Base-by-base conservation (phyloP, 257 asterid species). In the Ilex asprella region DNA sequence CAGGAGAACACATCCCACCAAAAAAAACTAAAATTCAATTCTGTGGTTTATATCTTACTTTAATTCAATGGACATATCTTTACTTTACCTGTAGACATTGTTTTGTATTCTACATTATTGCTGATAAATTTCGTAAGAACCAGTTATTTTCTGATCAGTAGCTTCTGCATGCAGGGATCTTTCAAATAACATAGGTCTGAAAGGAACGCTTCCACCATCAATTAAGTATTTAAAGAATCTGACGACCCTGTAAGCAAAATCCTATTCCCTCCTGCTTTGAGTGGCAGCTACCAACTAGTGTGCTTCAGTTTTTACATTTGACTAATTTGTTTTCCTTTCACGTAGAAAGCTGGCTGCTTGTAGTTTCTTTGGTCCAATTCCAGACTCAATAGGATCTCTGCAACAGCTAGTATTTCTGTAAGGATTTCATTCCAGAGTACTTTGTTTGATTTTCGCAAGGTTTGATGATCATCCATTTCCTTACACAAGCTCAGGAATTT, bases 401-500 rank as follows among this genome's bases (percentile, higher is more conserved):
- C 71, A 72, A 39, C 85, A 80, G 70, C 92, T 91, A 62, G 76
- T 73, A n/a, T 88, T 68, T 72, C 39, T 91, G 98, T 91, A 79
- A 79, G 89, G 29, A 61, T 27, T 55, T 70, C n/a, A 6, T 32
- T 67, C 56, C 21, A 21, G 27, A 21, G 27, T 21, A 21, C 27
- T 21, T 21, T 21, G 27, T 21, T 21, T 21, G 27, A 21, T 21
- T 21, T 21, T 21, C 27, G 0, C 27, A 21, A 21, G 27, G 27
- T 21, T 21, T 21, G 27, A 21, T 32, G 30, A 6, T n/a, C 30
- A 39, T 39, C 41, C 60, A 32, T 27, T 21, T 21, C 11, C 16
- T 11, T 15, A 56, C 31, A 39, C 31, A 35, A 39, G n/a, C 15
- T 14, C 7, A 30, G 10, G 53, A 11, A 41, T 64, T 68, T 11